Conservation (phyloP, 495 filamentous ascomycete genomes). For the Penicillium lividum region DNA sequence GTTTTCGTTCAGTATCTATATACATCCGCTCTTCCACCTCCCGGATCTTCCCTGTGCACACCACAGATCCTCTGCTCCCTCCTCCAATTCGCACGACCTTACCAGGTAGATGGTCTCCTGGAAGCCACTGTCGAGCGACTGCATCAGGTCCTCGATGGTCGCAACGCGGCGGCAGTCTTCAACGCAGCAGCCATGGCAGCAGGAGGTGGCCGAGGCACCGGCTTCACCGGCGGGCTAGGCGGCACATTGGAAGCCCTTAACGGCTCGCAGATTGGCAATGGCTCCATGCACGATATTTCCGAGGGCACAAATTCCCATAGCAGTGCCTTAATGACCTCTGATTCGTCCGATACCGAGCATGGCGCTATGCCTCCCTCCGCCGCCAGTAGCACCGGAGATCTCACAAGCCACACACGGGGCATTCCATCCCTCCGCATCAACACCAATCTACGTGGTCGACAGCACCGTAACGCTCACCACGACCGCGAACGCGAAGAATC, state of each 20-base stretch:
- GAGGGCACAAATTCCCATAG: constrained; percentile 31
- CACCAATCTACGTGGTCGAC: constrained; percentile 35
- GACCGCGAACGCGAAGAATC: constrained; percentile 46
- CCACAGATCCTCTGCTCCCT: constrained; percentile 95
- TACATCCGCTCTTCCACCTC: constrained; percentile 79
- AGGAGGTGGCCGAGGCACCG: constrained; percentile 77
- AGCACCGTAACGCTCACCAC: constrained; percentile 21
- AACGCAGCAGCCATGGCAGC: constrained; percentile 98
- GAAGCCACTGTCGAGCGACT: constrained; percentile 91
- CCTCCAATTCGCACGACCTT: constrained; percentile 89
- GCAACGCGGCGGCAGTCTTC: constrained; percentile 96
- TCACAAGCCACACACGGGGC: constrained; percentile 32
- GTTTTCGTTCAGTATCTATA: constrained; percentile 91
- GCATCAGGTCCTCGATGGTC: constrained; percentile 83
- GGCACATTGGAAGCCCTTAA: constrained; percentile 49
- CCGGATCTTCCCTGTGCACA: constrained; percentile 76
- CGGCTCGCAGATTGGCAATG: constrained; percentile 33
- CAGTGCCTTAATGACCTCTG: constrained; percentile 36
- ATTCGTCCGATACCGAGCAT: constrained; percentile 50
- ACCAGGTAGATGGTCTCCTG: constrained; percentile 86
- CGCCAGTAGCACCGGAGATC: constrained; percentile 35
- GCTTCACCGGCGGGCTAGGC: constrained; percentile 43
- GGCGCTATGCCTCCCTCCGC: constrained; percentile 36
- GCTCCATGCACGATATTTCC: constrained; percentile 16
- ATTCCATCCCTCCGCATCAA: constrained; percentile 48